Percentiles rank a stretch among this genome's conserved stretches.
These are phyloP conservation scores for Penicillium occitanis DNA, from an alignment of 2,329 filamentous ascomycete genomes.

Conservation along the genomic window DNA sequence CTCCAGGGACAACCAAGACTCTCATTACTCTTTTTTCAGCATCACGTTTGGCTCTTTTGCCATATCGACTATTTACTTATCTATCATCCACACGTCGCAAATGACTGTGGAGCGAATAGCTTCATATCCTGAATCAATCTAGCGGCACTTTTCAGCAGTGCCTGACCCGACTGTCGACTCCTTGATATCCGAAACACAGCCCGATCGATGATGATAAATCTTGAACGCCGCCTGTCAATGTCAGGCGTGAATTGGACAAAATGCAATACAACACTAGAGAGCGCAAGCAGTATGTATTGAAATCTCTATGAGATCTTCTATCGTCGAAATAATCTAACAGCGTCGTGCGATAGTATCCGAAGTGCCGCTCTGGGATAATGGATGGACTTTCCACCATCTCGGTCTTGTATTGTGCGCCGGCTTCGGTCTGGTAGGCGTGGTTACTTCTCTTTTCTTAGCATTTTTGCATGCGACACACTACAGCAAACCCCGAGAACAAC, in stretches of 20 bases:
- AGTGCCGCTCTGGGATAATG: slow-evolving; percentile 51
- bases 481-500: slow-evolving; percentile 59
- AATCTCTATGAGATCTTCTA: not conserved
- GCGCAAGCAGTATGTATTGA: slow-evolving; percentile 42
- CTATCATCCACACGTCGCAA: not conserved
- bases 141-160: not conserved
- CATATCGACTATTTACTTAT: not conserved
- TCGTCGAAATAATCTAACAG: not conserved
- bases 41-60: not conserved
- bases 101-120: not conserved
- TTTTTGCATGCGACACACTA: slow-evolving; percentile 61
- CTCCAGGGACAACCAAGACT: slow-evolving; percentile 9
- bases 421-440: slow-evolving; percentile 54
- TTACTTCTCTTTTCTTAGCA: slow-evolving; percentile 56
- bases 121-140: not conserved
- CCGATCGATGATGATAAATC: slow-evolving; percentile 15
- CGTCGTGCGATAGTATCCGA: slow-evolving; percentile 44
- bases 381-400: slow-evolving; percentile 58
- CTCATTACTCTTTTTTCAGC: not conserved
- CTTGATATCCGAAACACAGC: not conserved
- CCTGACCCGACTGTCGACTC: not conserved
- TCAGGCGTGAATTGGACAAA: slow-evolving; percentile 26
- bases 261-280: slow-evolving; percentile 54
- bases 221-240: slow-evolving; percentile 17
- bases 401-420: slow-evolving; percentile 55